phyloP scores from a whole-genome alignment of 495 filamentous ascomycete species.

The Talaromyces borbonicus region DNA sequence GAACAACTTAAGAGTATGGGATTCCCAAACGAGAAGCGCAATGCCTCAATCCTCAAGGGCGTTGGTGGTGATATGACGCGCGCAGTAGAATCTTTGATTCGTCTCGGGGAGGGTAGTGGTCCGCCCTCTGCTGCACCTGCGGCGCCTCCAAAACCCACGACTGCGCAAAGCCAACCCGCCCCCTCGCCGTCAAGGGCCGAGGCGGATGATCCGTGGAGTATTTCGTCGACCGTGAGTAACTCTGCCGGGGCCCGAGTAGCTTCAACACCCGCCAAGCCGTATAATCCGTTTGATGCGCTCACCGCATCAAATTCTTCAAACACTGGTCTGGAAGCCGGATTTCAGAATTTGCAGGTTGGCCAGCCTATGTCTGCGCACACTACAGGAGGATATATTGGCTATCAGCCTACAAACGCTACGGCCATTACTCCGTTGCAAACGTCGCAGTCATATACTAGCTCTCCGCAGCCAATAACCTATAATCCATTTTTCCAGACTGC shows the following conservation, averaged over 20 bases:
- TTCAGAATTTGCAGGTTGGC: slow-evolving; percentile 63
- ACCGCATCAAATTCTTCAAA: slow-evolving; percentile 26
- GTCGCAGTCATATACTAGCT: slow-evolving; percentile 24
- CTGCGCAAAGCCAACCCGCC: slow-evolving; percentile 13
- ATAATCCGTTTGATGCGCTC: slow-evolving; percentile 61
- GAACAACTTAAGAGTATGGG: slow-evolving; percentile 81
- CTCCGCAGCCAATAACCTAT: slow-evolving; percentile 38
- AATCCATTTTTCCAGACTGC: slow-evolving; percentile 58
- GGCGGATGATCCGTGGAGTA: slow-evolving; percentile 7
- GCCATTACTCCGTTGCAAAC: slow-evolving; percentile 47
- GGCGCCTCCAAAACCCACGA: slow-evolving; percentile 16
- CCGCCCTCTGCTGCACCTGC: slow-evolving; percentile 18
- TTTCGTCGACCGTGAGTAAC: background rate
- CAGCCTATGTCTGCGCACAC: slow-evolving; percentile 72
- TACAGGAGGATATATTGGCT: slow-evolving; percentile 62
- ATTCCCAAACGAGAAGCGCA: slow-evolving; percentile 75
- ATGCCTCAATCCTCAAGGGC: slow-evolving; percentile 66
- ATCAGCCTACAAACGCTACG: slow-evolving; percentile 51
- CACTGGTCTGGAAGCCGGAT: slow-evolving; percentile 55
- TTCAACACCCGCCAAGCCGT: slow-evolving; percentile 23
- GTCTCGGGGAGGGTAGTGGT: slow-evolving; percentile 59
- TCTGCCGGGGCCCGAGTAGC: slow-evolving; percentile 5
- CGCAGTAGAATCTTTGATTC: slow-evolving; percentile 69
- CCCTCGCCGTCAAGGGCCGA: slow-evolving; percentile 1
- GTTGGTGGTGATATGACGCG: slow-evolving; percentile 75